Evolutionary conservation across 441 rosid species (phyloP), one percentile per base, ranked within the genome.

Genomic region (Erodium trifolium): DNA sequence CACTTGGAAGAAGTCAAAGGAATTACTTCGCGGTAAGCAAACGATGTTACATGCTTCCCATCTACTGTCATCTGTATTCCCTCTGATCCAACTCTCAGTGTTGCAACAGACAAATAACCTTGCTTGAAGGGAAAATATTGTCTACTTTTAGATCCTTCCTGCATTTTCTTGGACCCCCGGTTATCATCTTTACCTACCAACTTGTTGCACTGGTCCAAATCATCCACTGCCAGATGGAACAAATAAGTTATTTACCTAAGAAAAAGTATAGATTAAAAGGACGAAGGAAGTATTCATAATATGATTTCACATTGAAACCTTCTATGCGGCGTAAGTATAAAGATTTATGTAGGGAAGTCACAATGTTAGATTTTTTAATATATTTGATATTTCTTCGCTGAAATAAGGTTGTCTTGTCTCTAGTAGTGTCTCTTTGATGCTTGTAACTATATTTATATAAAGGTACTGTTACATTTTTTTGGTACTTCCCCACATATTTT

Each of bases 151-250:
- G 83, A 72, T 69, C 83, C 85, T 73, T 83, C 88, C 75, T 23
- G 77, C 63, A 74, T 76, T 73, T 71, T 68, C 14, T 82, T 41
- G 49, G 78, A 67, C 63, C 76, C 81, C 72, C 74, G 74, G 67
- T 81, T 86, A 68, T 83, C 77, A 76, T 86, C 88, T 75, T 74
- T 83, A 63, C 97, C 99, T 47, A 94, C 89, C 77, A 87, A 80
- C 79, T 85, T 86, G 79, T 86, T 90, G 80, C 98, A 94, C 74
- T 86, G 87, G 72, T 90, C 91, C 89, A 90, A 75, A 73, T 92
- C 96, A 72, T 92, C 98, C 71, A 94, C 98, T 90, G 78, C 31
- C 37, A 72, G 5, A 71, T 17, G 55, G 72, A 75, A 68, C 45
- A n/a, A 53, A 62, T 39, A 68, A 76, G 37, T 34, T 34, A 34